Base-by-base conservation (phyloP, 305 asterid genomes). In the Solanum hybrid region DNA sequence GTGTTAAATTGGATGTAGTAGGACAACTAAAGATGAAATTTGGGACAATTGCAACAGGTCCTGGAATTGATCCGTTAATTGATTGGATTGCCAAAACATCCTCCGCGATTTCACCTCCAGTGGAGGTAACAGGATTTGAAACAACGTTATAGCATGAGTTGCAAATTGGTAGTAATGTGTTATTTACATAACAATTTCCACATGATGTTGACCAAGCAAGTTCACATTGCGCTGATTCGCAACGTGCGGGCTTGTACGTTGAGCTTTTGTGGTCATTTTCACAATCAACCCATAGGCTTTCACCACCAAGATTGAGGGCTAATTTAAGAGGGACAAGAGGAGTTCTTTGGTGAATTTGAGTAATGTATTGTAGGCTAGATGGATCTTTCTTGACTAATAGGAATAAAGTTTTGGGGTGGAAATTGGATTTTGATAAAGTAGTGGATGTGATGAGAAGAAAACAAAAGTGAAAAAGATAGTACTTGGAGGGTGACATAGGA, bases 261-360 rank as follows among this genome's bases (percentile, higher is more conserved):
- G 89, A 89, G 64, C 91, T 88, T 13, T 35, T 60, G 31, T 66
- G 87, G 22, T 72, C 32, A 1, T 29, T 29, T 14, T 37, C 64
- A 71, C 92, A 91, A 24, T 91, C 91, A 2, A 86, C 89, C 92
- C 92, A 91, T n/a, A 91, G 75, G 75, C 29, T 69, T 35, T 72
- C 90, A 42, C 91, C 91, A 7, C 90, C 92, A 27, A 91, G 82
- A 89, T 91, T 89, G 6, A 91, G 5, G 22, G 91, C 81, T 16
- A 91, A 32, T 38, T 87, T 91, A 32, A 91, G 76, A 20, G 92
- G 92, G 17, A 89, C 79, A 32, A 38, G 85, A 36, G 92, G 90
- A 1, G 90, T 79, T 86, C 90, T 79, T 88, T 88, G 90, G 88
- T 85, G 86, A 14, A 90, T 86, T 79, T 90, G 42, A 10, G 92